Base-by-base conservation (phyloP, 495 filamentous ascomycete genomes). In the Beverwykella pulmonaria region DNA sequence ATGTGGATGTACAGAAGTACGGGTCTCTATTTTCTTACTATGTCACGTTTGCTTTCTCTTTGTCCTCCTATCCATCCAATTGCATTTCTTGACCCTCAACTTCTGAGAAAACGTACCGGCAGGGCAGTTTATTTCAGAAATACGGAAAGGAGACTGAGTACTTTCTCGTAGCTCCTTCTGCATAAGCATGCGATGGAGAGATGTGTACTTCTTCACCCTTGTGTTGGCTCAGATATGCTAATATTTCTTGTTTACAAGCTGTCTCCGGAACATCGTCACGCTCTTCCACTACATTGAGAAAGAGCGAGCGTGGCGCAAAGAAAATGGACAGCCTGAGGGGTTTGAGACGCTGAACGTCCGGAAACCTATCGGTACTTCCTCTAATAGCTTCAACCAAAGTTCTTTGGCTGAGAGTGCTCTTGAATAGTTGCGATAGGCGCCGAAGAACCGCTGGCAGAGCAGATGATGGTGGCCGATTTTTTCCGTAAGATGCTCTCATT, bases 281-380 rank as follows among this genome's bases (percentile, higher is more conserved):
- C 83, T 97, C 76, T 98, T 98, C 79, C 89, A 97, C 71, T 88
- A 93, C 67, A 84, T 99, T 67, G 92, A 96, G 67, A 88, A 90
- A 62, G 94, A 99, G 77, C 86, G 89, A 71, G 80, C 84, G 71
- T 99, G 94, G 93, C 85, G 94, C 41, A 81, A 83, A 71, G 76
- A 83, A 2, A 82, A 86, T 5, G 88, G 88, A 5, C 82, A 76
- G 10, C 81, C 83, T 0, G 82, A 87, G 52, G 87, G 89, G 4
- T 98, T 92, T 65, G 83, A 84, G 48, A 80, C 83, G 10, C 77
- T 99, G 69, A 80, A 81, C 39, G 80, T 82, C 9, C 85, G 77
- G 73, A 92, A 89, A 71, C 95, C 94, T 2, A 72, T 96, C 17
- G 71, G 71, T 73, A 64, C 8, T 44, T 34, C 12, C 36, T 29